phyloP scores from a whole-genome alignment of 257 asterid genomes.

The Solanum infundibuliforme region DNA sequence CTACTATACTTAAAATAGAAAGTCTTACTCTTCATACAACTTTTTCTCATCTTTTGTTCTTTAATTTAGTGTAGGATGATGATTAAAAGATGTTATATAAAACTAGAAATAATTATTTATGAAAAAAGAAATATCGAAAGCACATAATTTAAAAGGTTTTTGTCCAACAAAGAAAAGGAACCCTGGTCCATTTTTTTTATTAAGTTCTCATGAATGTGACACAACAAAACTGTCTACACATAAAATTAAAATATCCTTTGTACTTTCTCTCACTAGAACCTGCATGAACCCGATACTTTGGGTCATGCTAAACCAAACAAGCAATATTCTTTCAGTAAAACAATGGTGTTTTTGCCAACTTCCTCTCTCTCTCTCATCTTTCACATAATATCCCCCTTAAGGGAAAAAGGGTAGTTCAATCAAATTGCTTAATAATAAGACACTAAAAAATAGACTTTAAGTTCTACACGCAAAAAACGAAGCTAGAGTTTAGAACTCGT shows the following conservation, averaged over 20 bases:
- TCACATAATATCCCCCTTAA: background rate
- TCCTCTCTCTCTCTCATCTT: background rate
- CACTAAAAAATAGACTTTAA: background rate
- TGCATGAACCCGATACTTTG: conserved; percentile 1
- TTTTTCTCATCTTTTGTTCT: background rate
- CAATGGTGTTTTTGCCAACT: background rate
- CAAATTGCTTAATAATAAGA: background rate
- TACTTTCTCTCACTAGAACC: background rate
- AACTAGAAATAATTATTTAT: background rate
- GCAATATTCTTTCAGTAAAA: background rate
- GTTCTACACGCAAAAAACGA: background rate
- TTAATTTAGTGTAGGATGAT: background rate
- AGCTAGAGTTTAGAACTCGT: background rate
- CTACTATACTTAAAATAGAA: background rate
- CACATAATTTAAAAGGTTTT: background rate
- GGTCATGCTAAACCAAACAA: conserved; percentile 1
- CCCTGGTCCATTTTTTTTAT: background rate
- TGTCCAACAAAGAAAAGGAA: background rate
- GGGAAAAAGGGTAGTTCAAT: background rate
- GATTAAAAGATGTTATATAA: background rate
- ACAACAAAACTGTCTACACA: background rate
- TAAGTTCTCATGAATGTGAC: background rate
- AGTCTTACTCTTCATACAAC: background rate
- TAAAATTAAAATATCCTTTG: background rate
- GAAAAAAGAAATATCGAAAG: background rate